These are phyloP conservation scores for Mycena maculata DNA, from an alignment of 768 basidiomycete species.

Conservation along the genomic window DNA sequence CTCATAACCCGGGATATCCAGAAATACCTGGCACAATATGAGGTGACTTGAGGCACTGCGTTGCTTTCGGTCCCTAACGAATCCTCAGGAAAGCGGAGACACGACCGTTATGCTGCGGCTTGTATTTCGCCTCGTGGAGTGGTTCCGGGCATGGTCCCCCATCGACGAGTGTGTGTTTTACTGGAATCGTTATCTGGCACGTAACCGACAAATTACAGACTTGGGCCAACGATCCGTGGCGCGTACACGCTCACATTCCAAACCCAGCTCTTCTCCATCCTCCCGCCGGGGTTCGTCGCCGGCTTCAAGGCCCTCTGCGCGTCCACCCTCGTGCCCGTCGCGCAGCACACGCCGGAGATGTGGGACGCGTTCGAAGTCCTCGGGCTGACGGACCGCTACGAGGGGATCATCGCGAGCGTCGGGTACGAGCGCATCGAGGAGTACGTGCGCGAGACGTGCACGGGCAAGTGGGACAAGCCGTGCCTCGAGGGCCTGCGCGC, in stretches of 20 bases:
- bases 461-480: constrained; percentile 75
- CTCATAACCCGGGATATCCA: constrained; percentile 72
- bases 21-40: constrained; percentile 67
- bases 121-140: constrained; percentile 70
- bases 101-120: constrained; percentile 64
- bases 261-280: constrained; percentile 76
- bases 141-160: constrained; percentile 84
- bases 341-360: constrained; percentile 45
- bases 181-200: constrained; percentile 1
- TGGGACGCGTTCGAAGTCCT: constrained; percentile 77
- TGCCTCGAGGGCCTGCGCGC: constrained; percentile 69
- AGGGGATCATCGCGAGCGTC: constrained; percentile 83
- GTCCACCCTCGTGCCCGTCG: constrained; percentile 58
- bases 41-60: constrained; percentile 51
- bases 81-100: constrained; percentile 56
- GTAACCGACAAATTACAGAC: constrained; percentile 54
- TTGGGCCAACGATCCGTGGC: constrained; percentile 68
- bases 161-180: constrained; percentile 64
- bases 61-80: background rate
- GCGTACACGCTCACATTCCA: constrained; percentile 79
- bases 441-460: constrained; percentile 73
- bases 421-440: constrained; percentile 89
- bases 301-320: constrained; percentile 78
- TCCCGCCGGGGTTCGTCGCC: constrained; percentile 74
- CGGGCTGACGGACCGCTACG: constrained; percentile 85